phyloP scores from a whole-genome alignment of 768 basidiomycete genomes.

The Leccinum uliginosum region DNA sequence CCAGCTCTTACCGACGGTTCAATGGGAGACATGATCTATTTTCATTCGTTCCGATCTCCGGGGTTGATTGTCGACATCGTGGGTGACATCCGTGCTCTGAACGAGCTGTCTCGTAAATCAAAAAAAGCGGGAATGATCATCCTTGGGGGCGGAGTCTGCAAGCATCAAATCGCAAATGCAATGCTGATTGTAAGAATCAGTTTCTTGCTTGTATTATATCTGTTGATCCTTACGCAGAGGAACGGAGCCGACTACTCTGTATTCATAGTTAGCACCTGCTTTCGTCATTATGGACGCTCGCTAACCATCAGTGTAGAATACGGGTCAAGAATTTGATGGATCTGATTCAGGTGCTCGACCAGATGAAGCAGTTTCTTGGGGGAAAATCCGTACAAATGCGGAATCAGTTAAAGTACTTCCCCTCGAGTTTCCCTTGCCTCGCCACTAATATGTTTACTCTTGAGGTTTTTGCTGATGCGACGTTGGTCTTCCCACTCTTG shows the following conservation, averaged over 20 bases:
- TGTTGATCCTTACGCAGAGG: conserved; percentile 47
- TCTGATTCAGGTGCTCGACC: conserved; percentile 96
- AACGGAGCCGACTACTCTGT: conserved; percentile 98
- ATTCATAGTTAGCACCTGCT: conserved; percentile 63
- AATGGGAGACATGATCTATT: conserved; percentile 98
- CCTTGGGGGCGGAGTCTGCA: conserved; percentile 96
- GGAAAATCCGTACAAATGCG: conserved; percentile 86
- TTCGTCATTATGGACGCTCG: not conserved
- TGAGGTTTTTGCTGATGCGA: conserved; percentile 91
- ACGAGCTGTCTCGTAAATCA: conserved; percentile 83
- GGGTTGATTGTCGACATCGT: conserved; percentile 91
- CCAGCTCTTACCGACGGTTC: conserved; percentile 98
- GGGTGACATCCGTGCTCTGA: conserved; percentile 85
- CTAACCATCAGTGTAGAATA: conserved; percentile 55
- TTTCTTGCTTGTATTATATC: not conserved
- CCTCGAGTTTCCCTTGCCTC: not conserved
- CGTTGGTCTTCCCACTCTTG: conserved; percentile 89
- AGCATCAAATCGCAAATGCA: conserved; percentile 99
- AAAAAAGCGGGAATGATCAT: conserved; percentile 98
- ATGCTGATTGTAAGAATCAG: conserved; percentile 82
- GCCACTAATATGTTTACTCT: conserved; percentile 2
- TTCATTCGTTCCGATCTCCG: conserved; percentile 89
- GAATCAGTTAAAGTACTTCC: conserved; percentile 71
- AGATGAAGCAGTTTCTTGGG: conserved; percentile 98
- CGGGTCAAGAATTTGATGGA: conserved; percentile 98